Evolutionary conservation across 2,329 filamentous ascomycete genomes (phyloP), one percentile per base, ranked within the genome.

Genomic region (Aureobasidium sp.): DNA sequence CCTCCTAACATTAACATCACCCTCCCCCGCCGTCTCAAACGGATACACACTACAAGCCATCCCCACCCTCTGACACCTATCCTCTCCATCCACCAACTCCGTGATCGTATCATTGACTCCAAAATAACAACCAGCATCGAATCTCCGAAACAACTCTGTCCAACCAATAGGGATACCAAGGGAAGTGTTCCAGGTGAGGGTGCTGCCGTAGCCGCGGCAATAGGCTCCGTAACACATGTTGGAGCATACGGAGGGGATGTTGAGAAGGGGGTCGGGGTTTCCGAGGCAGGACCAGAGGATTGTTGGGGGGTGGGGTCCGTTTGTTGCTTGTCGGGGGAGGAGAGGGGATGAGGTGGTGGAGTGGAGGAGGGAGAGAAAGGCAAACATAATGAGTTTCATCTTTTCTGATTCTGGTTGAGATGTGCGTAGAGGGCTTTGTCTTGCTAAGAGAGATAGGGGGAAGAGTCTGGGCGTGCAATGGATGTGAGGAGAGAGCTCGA

Each of bases 151-250:
- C 4, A 8, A 21, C 21, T 21, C 21, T 21, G 21, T 21, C 21
- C 21, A 21, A 21, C 21, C 21, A 21, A 21, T 3, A 11, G 6
- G 3, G 4, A 27, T 16, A 29, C 13, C 7, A 3, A 15, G 25
- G 25, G 8, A 45, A 7, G 3, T 3, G 9, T 25, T 25, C 21
- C 50, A 6, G 13, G 8, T 11, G 15, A 55, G 16, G 4, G 21
- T 25, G 15, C 10, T 44, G 27, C 52, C 27, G 25, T 55, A 55
- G 27, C 52, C 52, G 27, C 52, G 52, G 11, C 52, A 55, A 8
- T 32, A 55, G 2, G 52, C 52, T 15, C 52, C 52, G 15, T 55
- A 55, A 7, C 52, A 55, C 52, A 55, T 55, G 27, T 55, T 55
- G 10, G 30, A 16, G 34, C 52, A 55, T 25, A 44, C 52, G 29